A percentile compares a stretch with the other conserved stretches of the same genome.
phyloP scores from a whole-genome alignment of 208 protist species.

The Trypanosoma rangeli region DNA sequence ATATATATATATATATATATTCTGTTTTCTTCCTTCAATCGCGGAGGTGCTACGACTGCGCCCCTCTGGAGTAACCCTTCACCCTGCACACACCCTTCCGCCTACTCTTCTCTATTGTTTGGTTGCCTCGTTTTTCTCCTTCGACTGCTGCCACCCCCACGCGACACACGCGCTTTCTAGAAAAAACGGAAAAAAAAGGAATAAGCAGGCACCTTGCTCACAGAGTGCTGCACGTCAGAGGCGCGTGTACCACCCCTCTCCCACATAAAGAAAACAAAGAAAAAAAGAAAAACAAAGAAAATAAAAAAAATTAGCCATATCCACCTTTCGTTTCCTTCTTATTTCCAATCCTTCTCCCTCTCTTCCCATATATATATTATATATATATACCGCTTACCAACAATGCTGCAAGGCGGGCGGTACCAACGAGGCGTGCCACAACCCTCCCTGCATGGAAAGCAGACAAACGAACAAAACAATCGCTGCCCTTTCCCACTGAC shows the following conservation, averaged over 20 bases:
- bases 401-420: not conserved
- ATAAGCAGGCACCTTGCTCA: not conserved
- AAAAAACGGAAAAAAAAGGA: too few relatives aligned
- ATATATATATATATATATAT: constrained; percentile 4
- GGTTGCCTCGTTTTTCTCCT: too few relatives aligned
- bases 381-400: not conserved
- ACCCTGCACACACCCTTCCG: not conserved
- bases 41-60: not conserved
- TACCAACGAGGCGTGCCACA: not conserved
- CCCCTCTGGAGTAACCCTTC: not conserved
- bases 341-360: constrained; percentile 1
- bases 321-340: constrained; percentile 6
- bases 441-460: not conserved
- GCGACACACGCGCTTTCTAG: too few relatives aligned
- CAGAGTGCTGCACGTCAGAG: too few relatives aligned
- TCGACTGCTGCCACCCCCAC: too few relatives aligned
- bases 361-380: not conserved
- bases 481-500: not conserved
- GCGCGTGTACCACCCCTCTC: too few relatives aligned
- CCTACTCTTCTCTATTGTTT: not conserved
- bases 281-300: too few relatives aligned
- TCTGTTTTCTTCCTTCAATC: not conserved
- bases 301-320: not conserved
- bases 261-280: too few relatives aligned
- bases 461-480: not conserved